phyloP scores from a whole-genome alignment of 345 rosid genomes.

The Combretum micranthum region DNA sequence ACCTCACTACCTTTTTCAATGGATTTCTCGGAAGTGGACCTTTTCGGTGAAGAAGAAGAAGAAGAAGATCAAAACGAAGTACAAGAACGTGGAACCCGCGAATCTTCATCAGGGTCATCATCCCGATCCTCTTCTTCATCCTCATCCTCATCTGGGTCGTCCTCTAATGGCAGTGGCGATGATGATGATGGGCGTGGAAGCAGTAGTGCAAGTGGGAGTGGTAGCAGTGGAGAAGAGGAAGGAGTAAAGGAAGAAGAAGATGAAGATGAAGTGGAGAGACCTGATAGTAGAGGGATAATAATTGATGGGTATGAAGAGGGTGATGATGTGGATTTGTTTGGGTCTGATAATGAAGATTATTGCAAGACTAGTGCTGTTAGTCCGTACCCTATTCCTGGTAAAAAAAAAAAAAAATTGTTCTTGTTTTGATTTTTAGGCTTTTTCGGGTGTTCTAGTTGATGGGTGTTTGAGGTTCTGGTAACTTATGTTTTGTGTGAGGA shows the following conservation, averaged over 20 bases:
- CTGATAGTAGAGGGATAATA: slow-evolving; percentile 11
- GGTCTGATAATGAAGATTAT: slow-evolving; percentile 83
- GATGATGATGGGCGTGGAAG: slow-evolving; percentile 23
- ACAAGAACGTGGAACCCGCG: slow-evolving; percentile 21
- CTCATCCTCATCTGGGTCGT: slow-evolving; percentile 31
- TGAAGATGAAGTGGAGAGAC: slow-evolving; percentile 33
- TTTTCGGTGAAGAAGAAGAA: slow-evolving; percentile 41
- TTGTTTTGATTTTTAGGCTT: neutral
- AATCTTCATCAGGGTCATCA: slow-evolving; percentile 46
- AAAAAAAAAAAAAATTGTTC: too few species aligned
- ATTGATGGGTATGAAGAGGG: slow-evolving; percentile 20
- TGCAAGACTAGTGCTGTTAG: slow-evolving; percentile 64
- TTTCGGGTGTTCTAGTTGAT: neutral
- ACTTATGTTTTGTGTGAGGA: neutral
- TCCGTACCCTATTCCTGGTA: slow-evolving; percentile 71
- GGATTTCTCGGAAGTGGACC: slow-evolving; percentile 32
- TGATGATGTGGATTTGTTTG: slow-evolving; percentile 68
- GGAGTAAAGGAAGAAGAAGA: slow-evolving; percentile 17
- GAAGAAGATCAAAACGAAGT: slow-evolving; percentile 3
- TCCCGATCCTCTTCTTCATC: slow-evolving; percentile 49
- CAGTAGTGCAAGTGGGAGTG: slow-evolving; percentile 45
- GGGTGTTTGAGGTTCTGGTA: neutral
- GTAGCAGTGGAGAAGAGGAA: slow-evolving; percentile 29
- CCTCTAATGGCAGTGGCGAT: slow-evolving; percentile 12
- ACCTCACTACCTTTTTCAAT: slow-evolving; percentile 3